Base-by-base conservation (phyloP, 2,329 filamentous ascomycete species). In the Stachybotrys echinatus region DNA sequence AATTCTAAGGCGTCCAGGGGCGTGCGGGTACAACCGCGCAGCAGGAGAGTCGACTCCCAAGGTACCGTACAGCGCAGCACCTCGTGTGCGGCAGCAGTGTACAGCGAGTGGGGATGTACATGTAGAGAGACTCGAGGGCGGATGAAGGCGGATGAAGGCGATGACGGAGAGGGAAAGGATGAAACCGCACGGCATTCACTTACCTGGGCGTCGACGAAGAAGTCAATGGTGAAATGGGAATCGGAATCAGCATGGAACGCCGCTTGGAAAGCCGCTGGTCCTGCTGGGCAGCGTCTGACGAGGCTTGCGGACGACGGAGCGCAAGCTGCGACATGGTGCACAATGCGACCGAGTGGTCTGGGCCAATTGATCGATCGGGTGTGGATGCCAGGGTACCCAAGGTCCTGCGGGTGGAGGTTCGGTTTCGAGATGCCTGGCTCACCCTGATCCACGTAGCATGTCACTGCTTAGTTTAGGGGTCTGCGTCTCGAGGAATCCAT, bases 251-350 rank as follows among this genome's bases (percentile, higher is more conserved):
- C n/a, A 40, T 40, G 17, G 38, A 40, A 20, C 38, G 38, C 38
- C 38, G 17, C 10, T 40, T 40, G 10, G 27, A 34, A 34, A 14
- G 27, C 27, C 27, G 27, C 2, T 34, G 10, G 27, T 34, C 27
- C 10, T 34, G 27, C 27, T 34, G 27, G 27, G 10, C 27, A 34
- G 27, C 27, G 14, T 34, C 17, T 40, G 38, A 40, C 38, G 38
- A 40, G 18, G 38, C 38, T n/a, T 74, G 66, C 61, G 69, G 67
- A 65, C 65, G 67, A 65, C 71, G 73, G 67, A 70, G 69, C 65
- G 70, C 69, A 71, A 73, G 72, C 68, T 78, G 76, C 69, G 75
- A 76, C 75, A 79, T 77, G 71, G 69, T 74, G 66, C 65, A 64
- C 71, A 68, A 70, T 70, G 67, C 68, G 60, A 61, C 58, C 10